Conservation (phyloP, 768 basidiomycete genomes). For the Dictyophora rubrovolvata region DNA sequence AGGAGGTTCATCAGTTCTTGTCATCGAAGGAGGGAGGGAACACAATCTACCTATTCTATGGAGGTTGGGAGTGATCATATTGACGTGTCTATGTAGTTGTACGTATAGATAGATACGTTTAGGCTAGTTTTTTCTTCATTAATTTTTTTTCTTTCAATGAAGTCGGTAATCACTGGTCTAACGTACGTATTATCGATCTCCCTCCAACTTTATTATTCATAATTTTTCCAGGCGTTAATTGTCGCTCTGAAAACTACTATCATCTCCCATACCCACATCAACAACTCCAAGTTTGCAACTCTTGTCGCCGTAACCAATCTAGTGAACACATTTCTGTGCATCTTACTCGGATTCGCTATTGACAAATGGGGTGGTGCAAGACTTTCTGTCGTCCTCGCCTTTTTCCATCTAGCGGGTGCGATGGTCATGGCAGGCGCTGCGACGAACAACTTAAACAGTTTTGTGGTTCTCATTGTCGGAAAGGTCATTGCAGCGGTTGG, state of each 20-base stretch:
- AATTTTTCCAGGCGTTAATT: constrained; percentile 24
- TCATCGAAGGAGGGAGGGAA: constrained; percentile 7
- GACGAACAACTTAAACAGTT: constrained; percentile 30
- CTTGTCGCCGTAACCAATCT: constrained; percentile 29
- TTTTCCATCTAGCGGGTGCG: constrained; percentile 28
- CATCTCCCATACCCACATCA: constrained; percentile 31
- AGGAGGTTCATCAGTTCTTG: not conserved
- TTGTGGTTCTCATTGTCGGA: constrained; percentile 28
- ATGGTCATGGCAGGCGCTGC: constrained; percentile 29
- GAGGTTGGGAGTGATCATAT: constrained; percentile 25
- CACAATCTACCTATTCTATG: constrained; percentile 25
- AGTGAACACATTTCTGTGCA: constrained; percentile 35
- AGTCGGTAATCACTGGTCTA: constrained; percentile 37
- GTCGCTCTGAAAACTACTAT: constrained; percentile 34
- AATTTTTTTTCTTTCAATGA: not conserved
- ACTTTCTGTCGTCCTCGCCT: constrained; percentile 27
- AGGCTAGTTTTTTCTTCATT: not conserved
- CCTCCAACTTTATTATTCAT: not conserved
- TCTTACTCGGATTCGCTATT: constrained; percentile 29
- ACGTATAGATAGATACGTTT: constrained; percentile 12
- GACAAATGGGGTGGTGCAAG: constrained; percentile 32
- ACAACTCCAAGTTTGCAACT: constrained; percentile 35
- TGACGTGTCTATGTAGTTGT: constrained; percentile 34
- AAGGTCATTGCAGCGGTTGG: constrained; percentile 32
- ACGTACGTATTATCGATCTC: constrained; percentile 19